These are phyloP conservation scores for Lavandula angustifolia DNA, from an alignment of 257 asterid genomes.

Conservation along the genomic window DNA sequence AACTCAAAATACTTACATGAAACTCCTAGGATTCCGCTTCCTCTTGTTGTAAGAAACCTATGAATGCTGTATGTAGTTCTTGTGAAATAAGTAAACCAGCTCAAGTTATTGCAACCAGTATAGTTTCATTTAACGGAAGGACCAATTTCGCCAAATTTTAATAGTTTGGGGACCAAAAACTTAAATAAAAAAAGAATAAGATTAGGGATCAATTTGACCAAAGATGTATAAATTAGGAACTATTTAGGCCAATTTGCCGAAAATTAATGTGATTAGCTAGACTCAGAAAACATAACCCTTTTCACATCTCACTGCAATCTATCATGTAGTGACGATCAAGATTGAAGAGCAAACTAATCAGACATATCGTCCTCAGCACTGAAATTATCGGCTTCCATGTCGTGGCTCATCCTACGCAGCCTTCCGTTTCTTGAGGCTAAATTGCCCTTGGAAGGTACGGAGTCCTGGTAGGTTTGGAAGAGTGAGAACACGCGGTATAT, in stretches of 20 bases:
- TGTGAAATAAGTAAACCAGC: conserved; percentile 6
- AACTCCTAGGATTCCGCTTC: background rate
- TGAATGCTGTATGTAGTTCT: background rate
- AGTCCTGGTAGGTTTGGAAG: conserved; percentile 50
- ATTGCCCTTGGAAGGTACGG: conserved; percentile 43
- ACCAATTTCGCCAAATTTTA: background rate
- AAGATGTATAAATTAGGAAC: no score
- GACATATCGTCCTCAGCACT: conserved; percentile 74
- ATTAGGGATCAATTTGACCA: no score
- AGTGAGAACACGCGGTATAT: background rate
- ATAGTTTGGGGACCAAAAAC: no score
- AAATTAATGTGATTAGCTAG: background rate
- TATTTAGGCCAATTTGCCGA: no score
- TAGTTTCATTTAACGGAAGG: background rate
- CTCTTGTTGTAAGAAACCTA: background rate
- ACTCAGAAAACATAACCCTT: conserved; percentile 12
- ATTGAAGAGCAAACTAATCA: conserved; percentile 42
- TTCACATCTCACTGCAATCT: no score
- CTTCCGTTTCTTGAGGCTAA: conserved; percentile 49
- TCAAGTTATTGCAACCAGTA: conserved; percentile 25
- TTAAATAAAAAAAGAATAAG: background rate
- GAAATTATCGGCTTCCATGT: conserved; percentile 58
- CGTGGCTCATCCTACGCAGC: conserved; percentile 43
- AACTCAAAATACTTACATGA: background rate
- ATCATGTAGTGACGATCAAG: conserved; percentile 14